Evolutionary conservation across 345 rosid genomes (phyloP).

Genomic region (Noccaea caerulescens): DNA sequence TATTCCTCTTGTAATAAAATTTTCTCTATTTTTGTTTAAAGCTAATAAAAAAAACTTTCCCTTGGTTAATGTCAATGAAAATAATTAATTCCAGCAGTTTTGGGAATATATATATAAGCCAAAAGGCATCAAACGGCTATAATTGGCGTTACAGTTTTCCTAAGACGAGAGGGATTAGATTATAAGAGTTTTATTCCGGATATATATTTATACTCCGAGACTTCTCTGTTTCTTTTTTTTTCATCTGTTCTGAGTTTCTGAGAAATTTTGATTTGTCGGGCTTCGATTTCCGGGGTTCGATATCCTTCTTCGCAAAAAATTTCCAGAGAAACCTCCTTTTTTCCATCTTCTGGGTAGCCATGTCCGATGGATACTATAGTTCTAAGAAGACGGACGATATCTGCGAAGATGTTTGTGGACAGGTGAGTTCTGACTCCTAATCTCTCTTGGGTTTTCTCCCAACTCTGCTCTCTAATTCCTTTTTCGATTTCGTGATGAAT

Average conservation of each 20-base stretch:
- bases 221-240: slow-evolving; percentile 25
- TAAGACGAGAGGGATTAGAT: slow-evolving; percentile 31
- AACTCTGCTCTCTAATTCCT: slow-evolving; percentile 11
- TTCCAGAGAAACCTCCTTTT: background rate
- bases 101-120: slow-evolving; percentile 25
- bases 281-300: slow-evolving; percentile 27
- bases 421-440: slow-evolving; percentile 50
- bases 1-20: background rate
- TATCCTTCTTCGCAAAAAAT: background rate
- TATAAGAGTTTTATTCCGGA: slow-evolving; percentile 17
- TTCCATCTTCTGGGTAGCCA: slow-evolving; percentile 41
- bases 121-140: slow-evolving; percentile 61
- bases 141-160: slow-evolving; percentile 51
- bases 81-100: slow-evolving; percentile 31
- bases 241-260: slow-evolving; percentile 12
- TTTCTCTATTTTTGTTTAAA: background rate
- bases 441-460: slow-evolving; percentile 4
- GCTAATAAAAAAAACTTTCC: background rate
- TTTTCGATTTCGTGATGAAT: slow-evolving; percentile 11
- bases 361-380: slow-evolving; percentile 74
- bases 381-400: slow-evolving; percentile 92
- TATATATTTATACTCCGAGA: slow-evolving; percentile 16
- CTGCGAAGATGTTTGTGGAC: slow-evolving; percentile 80
- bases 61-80: slow-evolving; percentile 1
- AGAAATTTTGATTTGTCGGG: slow-evolving; percentile 11